Base-by-base conservation (phyloP, 2,329 filamentous ascomycete genomes). In the Aschersonia sp. region DNA sequence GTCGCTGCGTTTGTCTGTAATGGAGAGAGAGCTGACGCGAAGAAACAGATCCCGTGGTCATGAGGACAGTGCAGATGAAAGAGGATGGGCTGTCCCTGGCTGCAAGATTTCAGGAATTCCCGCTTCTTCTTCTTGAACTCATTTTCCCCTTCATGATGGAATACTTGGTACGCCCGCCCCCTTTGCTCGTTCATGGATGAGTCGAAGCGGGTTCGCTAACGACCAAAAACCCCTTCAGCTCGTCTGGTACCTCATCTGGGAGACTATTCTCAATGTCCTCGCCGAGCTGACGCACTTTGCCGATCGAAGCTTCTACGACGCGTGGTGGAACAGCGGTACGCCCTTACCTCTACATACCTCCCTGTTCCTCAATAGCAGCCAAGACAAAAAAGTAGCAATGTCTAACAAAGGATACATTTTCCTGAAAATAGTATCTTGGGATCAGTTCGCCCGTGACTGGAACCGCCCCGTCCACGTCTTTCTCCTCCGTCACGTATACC, bases 211-310 rank as follows among this genome's bases (percentile, higher is more conserved):
- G 2, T 2, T 12, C 7, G 7, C 3, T 20, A n/a, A 7, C 20
- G 20, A 6, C 7, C 6, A 43, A 9, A 47, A 30, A 35, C 10
- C 30, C 4, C 20, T 40, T 35, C 9, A 71, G 65, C 73, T 87
- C 49, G 74, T 78, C 0, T 91, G 85, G 82, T 89, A 89, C 60
- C 74, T 91, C 31, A 89, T 89, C 53, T 91, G 85, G 85, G 80
- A 84, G 61, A 78, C 77, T 3, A 75, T 82, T 38, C 69, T 89
- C 51, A 89, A 89, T 60, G 75, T 86, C 10, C 69, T 89, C 29
- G 85, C 84, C 4, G 85, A 91, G 62, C 61, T 89, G 48, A 89
- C 84, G 0, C 71, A 73, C 52, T 91, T 89, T 60, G 84, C 85
- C 4, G 85, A 89, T 59, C 77, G 85, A 44, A 82, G 78, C 51